Percentiles rank a stretch among this genome's conserved stretches.
Conservation (phyloP, 805 yeast species). For the Saturnispora sanitii region DNA sequence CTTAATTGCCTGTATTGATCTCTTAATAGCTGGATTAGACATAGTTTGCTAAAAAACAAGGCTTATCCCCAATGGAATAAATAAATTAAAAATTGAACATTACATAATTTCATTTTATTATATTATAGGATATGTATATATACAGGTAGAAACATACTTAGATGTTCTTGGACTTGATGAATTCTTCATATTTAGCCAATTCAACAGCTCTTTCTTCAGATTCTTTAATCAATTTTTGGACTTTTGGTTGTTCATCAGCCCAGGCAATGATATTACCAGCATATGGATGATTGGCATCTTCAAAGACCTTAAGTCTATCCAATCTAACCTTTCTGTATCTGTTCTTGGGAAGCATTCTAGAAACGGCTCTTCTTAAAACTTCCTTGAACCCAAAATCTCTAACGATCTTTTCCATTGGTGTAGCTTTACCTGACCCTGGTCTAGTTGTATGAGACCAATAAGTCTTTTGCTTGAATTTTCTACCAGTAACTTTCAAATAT, state of each 20-base stretch:
- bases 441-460: constrained; percentile 85
- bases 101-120: too few relatives aligned
- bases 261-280: constrained; percentile 72
- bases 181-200: constrained; percentile 20
- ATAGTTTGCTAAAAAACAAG: neutral
- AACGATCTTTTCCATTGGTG: constrained; percentile 69
- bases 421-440: constrained; percentile 81
- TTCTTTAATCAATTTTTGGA: constrained; percentile 33
- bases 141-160: neutral
- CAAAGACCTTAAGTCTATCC: constrained; percentile 77
- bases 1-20: constrained; percentile 65
- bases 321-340: constrained; percentile 68
- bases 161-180: constrained; percentile 20
- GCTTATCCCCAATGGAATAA: too few relatives aligned
- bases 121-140: neutral
- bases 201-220: constrained; percentile 25
- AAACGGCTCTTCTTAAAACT: constrained; percentile 74
- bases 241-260: constrained; percentile 63
- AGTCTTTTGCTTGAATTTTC: constrained; percentile 65
- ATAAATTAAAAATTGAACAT: too few relatives aligned
- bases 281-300: constrained; percentile 84
- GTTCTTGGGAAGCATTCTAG: constrained; percentile 94
- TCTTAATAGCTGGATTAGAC: constrained; percentile 51
- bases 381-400: constrained; percentile 84
- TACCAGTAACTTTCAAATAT: constrained; percentile 73